Conservation (phyloP, 495 filamentous ascomycete species). For the Recurvomyces mirabilis region DNA sequence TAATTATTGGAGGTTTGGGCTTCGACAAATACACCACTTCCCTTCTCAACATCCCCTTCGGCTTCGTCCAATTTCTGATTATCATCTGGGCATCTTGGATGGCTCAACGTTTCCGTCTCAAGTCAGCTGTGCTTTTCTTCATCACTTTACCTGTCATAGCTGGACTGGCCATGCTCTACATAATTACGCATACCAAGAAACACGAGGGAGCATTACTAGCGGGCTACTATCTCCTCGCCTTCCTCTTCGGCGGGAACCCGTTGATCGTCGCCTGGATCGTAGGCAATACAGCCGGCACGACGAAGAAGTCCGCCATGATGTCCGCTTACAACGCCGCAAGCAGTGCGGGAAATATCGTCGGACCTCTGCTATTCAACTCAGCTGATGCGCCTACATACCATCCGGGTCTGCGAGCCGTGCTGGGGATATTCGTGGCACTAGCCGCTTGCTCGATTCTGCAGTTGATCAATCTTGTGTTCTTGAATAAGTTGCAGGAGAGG, state of each 20-base stretch:
- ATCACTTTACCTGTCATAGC: constrained; percentile 46
- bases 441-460: constrained; percentile 40
- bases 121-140: constrained; percentile 37
- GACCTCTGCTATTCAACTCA: constrained; percentile 36
- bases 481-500: constrained; percentile 44
- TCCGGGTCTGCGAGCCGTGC: constrained; percentile 42
- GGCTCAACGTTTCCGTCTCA: constrained; percentile 40
- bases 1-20: constrained; percentile 50
- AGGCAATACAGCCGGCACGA: constrained; percentile 39
- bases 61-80: constrained; percentile 35
- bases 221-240: constrained; percentile 52
- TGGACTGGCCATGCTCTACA: constrained; percentile 46
- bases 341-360: constrained; percentile 34
- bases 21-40: constrained; percentile 46
- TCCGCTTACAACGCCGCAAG: constrained; percentile 33
- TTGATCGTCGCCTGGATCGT: constrained; percentile 42
- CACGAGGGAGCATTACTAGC: constrained; percentile 38
- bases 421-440: constrained; percentile 47
- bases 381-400: constrained; percentile 40
- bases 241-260: constrained; percentile 43
- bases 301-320: constrained; percentile 39
- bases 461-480: constrained; percentile 38
- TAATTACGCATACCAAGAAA: constrained; percentile 33
- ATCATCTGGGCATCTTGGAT: constrained; percentile 33
- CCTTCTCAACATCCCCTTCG: constrained; percentile 42